Conservation (phyloP, 257 asterid genomes). For the Solanum pinnatisectum region DNA sequence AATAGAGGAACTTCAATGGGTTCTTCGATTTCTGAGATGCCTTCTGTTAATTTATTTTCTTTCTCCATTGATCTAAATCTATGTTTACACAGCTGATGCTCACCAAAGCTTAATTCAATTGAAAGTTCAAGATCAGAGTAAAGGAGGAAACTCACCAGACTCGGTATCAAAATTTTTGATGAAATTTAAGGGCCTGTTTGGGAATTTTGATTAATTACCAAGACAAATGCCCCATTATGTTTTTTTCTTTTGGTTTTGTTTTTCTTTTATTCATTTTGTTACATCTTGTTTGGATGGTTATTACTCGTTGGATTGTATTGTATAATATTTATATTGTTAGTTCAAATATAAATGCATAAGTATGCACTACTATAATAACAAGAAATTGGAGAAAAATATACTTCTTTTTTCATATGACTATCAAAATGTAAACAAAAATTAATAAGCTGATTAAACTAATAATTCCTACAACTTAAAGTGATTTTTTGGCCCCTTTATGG, state of each 20-base stretch:
- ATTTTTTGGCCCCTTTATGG: neutral
- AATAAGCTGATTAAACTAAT: neutral
- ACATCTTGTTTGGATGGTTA: too few relatives aligned
- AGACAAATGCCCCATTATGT: neutral
- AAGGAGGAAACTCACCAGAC: neutral
- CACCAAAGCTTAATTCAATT: neutral
- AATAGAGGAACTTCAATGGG: constrained; percentile 60
- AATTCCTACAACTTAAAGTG: neutral
- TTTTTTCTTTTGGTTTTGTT: neutral
- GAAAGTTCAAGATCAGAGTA: neutral
- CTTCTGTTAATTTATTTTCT: constrained; percentile 30
- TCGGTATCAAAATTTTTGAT: neutral
- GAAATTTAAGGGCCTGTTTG: neutral
- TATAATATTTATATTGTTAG: too few relatives aligned
- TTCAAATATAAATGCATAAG: too few relatives aligned
- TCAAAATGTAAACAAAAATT: neutral
- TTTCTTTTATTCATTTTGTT: neutral
- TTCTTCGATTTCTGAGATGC: constrained; percentile 27
- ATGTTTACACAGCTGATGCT: neutral
- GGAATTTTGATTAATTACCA: neutral
- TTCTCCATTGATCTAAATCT: constrained; percentile 30
- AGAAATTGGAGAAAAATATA: neutral
- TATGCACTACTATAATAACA: too few relatives aligned
- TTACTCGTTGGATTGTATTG: too few relatives aligned
- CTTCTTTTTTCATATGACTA: neutral